A percentile compares a stretch with the other conserved stretches of the same genome.
These are phyloP conservation scores for Hypseocharis bilobata DNA, from an alignment of 441 rosid species.

Conservation along the genomic window DNA sequence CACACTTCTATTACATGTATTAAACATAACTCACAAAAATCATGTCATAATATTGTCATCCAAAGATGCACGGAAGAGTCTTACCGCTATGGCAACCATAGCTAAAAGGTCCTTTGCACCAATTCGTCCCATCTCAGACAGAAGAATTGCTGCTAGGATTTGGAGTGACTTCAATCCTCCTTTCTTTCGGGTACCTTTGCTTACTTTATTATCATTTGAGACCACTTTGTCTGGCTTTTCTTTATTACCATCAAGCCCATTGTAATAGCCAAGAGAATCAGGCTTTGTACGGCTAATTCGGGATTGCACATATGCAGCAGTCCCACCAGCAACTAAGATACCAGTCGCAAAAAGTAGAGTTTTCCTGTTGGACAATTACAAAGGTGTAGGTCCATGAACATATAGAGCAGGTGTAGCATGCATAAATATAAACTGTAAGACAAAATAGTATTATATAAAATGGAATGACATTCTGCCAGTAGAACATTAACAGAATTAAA, in stretches of 20 bases:
- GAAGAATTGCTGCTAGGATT: conserved; percentile 66
- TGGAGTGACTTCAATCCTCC: conserved; percentile 74
- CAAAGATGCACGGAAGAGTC: conserved; percentile 22
- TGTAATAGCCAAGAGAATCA: conserved; percentile 33
- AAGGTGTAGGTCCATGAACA: background rate
- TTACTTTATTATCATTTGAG: conserved; percentile 30
- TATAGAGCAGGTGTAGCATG: background rate
- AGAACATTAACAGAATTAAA: background rate
- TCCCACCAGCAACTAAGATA: conserved; percentile 73
- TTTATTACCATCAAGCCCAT: conserved; percentile 42
- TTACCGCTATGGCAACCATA: conserved; percentile 70
- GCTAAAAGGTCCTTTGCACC: conserved; percentile 86
- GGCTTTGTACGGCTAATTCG: conserved; percentile 35
- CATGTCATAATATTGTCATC: background rate
- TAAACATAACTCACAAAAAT: background rate
- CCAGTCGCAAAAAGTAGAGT: conserved; percentile 72
- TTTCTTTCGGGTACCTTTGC: conserved; percentile 42
- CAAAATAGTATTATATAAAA: background rate
- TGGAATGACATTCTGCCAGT: background rate
- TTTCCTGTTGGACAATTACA: conserved; percentile 45
- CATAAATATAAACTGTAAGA: background rate
- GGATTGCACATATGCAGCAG: conserved; percentile 68
- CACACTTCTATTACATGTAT: too few species aligned
- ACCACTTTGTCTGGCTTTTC: conserved; percentile 32
- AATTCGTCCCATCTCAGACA: conserved; percentile 75